These are phyloP conservation scores for Sisymbrium altissimum DNA, from an alignment of 345 rosid species.

Conservation along the genomic window DNA sequence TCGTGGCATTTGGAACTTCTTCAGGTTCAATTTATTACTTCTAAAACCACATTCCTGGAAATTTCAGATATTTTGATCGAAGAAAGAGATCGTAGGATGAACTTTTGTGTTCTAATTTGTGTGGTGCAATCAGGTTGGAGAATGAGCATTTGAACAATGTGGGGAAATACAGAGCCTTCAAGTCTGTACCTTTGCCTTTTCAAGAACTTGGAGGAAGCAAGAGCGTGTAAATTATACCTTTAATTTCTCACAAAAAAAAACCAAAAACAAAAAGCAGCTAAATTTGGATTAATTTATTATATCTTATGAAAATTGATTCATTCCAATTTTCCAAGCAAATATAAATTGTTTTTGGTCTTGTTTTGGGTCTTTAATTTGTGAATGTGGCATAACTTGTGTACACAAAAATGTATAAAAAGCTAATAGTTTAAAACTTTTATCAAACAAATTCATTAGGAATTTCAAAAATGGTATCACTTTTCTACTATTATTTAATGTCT, in stretches of 20 bases:
- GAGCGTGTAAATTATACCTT: conserved; percentile 17
- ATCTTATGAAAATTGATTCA: neutral
- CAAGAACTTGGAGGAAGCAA: conserved; percentile 37
- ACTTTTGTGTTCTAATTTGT: neutral
- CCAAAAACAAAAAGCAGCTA: neutral
- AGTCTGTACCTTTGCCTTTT: conserved; percentile 76
- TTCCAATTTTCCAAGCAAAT: neutral
- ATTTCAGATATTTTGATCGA: neutral
- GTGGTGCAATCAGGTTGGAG: conserved; percentile 56
- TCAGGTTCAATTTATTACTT: conserved; percentile 46
- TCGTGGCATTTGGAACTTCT: conserved; percentile 84
- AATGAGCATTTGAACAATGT: conserved; percentile 85
- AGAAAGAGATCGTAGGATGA: neutral
- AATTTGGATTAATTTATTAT: neutral
- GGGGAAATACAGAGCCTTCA: conserved; percentile 76
- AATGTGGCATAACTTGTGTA: neutral
- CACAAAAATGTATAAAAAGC: neutral
- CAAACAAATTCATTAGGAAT: no score
- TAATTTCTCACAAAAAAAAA: neutral
- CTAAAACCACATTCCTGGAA: neutral
- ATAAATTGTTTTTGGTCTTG: no score
- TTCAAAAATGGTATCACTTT: no score
- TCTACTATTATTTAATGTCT: no score
- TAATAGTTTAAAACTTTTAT: neutral
- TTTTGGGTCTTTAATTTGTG: neutral